Evolutionary conservation across 192 early-diverging fungal species (phyloP).

Genomic region (Backusella westeae): DNA sequence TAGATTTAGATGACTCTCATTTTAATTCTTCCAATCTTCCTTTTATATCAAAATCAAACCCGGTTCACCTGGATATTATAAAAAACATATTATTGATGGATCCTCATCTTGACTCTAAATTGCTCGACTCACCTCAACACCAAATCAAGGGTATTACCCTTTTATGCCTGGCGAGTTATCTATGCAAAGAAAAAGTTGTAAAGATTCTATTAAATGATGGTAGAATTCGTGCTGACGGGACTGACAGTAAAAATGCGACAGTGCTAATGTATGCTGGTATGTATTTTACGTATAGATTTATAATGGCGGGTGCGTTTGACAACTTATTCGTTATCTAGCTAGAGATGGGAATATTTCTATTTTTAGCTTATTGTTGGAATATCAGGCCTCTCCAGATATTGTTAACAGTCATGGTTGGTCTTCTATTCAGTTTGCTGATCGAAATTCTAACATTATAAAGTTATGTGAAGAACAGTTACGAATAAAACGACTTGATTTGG

Average conservation of each 20-base stretch:
- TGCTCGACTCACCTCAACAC: constrained; percentile 57
- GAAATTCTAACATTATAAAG: constrained; percentile 55
- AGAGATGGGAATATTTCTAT: constrained; percentile 60
- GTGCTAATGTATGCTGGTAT: constrained; percentile 72
- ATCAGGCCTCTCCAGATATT: constrained; percentile 51
- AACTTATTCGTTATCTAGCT: constrained; percentile 26
- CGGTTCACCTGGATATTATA: constrained; percentile 50
- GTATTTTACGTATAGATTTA: background rate
- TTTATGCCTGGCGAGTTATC: constrained; percentile 62
- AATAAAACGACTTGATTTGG: constrained; percentile 39
- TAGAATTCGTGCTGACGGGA: constrained; percentile 53
- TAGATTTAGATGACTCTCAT: constrained; percentile 46
- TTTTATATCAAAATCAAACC: constrained; percentile 51
- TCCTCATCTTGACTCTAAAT: constrained; percentile 41
- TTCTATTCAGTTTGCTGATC: constrained; percentile 58
- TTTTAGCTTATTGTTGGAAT: constrained; percentile 47
- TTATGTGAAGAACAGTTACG: constrained; percentile 52
- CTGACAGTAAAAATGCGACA: constrained; percentile 62
- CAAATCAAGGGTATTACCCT: constrained; percentile 64
- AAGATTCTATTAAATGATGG: constrained; percentile 58
- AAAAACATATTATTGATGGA: constrained; percentile 48
- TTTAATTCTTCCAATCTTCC: constrained; percentile 55
- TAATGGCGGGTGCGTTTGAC: background rate
- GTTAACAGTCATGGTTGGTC: constrained; percentile 65
- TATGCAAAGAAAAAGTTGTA: constrained; percentile 60